Percentiles rank a stretch among this genome's conserved stretches.
phyloP scores from a whole-genome alignment of 768 basidiomycete genomes.

The Termitomyces sp. region DNA sequence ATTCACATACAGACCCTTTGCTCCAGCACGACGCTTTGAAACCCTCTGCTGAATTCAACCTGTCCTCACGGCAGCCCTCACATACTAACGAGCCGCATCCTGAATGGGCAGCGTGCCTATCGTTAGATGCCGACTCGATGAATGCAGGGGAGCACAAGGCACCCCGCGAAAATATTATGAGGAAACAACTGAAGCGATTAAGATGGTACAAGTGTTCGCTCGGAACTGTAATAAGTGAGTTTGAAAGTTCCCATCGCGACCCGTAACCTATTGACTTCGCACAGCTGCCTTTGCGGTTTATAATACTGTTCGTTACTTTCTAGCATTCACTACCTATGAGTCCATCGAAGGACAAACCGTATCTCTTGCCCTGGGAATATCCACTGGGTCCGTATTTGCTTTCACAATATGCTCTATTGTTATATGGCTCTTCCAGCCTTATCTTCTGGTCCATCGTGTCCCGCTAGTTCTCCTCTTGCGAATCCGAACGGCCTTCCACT shows the following conservation, averaged over 20 bases:
- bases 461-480: conserved; percentile 27
- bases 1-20: conserved; percentile 43
- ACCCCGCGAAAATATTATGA: conserved; percentile 19
- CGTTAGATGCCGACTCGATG: conserved; percentile 23
- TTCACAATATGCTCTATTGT: conserved; percentile 33
- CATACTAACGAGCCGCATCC: conserved; percentile 21
- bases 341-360: conserved; percentile 36
- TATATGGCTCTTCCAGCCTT: conserved; percentile 37
- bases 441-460: conserved; percentile 28
- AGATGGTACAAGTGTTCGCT: conserved; percentile 25
- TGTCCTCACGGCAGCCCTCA: conserved; percentile 28
- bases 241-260: not conserved
- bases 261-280: not conserved
- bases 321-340: conserved; percentile 48
- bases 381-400: conserved; percentile 38
- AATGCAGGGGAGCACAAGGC: conserved; percentile 25
- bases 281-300: conserved; percentile 60
- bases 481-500: conserved; percentile 31
- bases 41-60: conserved; percentile 28
- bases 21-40: conserved; percentile 28
- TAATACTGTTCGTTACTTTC: conserved; percentile 60
- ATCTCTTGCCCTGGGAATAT: conserved; percentile 47
- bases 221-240: conserved; percentile 37
- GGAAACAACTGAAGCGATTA: conserved; percentile 27
- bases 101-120: conserved; percentile 24